Evolutionary conservation across 116 monocot genomes (phyloP).

Genomic region (Cymodocea nodosa): DNA sequence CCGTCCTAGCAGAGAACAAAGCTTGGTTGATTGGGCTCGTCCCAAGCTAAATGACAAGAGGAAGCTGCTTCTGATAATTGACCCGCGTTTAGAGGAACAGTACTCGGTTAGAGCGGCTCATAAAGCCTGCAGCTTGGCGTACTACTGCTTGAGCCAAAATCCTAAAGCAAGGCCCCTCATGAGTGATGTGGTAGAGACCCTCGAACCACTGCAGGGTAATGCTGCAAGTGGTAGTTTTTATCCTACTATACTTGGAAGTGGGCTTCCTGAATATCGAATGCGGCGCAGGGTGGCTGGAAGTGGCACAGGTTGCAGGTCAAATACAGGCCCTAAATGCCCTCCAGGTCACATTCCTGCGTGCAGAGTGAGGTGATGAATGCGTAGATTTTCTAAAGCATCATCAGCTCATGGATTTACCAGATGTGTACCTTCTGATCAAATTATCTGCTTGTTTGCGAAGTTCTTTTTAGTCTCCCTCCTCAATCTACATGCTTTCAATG

Average conservation of each 20-base stretch:
- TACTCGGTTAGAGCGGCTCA: constrained; percentile 57
- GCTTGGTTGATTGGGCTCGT: constrained; percentile 65
- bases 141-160: constrained; percentile 70
- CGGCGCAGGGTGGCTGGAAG: constrained; percentile 17
- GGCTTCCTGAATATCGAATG: constrained; percentile 22
- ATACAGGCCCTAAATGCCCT: constrained; percentile 22
- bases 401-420: neutral
- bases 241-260: neutral
- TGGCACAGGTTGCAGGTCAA: constrained; percentile 17
- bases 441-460: neutral
- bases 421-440: constrained; percentile 3
- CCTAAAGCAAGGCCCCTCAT: constrained; percentile 71
- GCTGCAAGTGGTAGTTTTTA: neutral
- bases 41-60: constrained; percentile 64
- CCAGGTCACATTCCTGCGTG: constrained; percentile 27
- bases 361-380: constrained; percentile 32
- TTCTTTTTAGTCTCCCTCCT: neutral
- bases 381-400: neutral
- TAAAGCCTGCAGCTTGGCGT: constrained; percentile 73
- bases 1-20: constrained; percentile 58
- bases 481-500: constrained; percentile 1
- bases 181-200: constrained; percentile 62
- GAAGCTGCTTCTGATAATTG: constrained; percentile 51
- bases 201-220: constrained; percentile 40
- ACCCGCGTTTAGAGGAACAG: constrained; percentile 48